A percentile compares a stretch with the other conserved stretches of the same genome.
Evolutionary conservation across 192 early-diverging fungal species (phyloP).

Genomic region (Podila minutissima): DNA sequence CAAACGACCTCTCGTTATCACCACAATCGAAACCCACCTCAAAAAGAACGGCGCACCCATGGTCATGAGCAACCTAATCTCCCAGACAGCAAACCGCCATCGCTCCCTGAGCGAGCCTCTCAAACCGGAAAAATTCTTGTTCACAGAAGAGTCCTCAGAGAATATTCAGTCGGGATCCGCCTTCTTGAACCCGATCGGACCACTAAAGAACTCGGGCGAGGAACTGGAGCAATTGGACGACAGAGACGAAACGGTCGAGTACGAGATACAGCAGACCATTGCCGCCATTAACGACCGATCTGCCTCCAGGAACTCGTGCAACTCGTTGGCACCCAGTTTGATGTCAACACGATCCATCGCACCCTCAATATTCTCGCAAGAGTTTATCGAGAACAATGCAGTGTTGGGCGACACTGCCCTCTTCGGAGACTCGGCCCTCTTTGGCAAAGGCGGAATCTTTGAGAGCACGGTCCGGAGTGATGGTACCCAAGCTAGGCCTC

Average conservation of each 20-base stretch:
- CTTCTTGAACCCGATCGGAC: constrained; percentile 18
- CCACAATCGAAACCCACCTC: constrained; percentile 57
- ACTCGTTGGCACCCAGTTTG: constrained; percentile 10
- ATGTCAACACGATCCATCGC: background rate
- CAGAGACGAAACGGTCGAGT: constrained; percentile 1
- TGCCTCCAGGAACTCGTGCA: background rate
- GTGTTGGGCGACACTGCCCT: constrained; percentile 20
- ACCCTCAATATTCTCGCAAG: constrained; percentile 24
- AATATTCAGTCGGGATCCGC: constrained; percentile 6
- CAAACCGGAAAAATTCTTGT: constrained; percentile 19
- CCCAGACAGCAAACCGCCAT: constrained; percentile 2
- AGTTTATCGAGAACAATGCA: constrained; percentile 29
- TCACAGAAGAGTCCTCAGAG: constrained; percentile 27
- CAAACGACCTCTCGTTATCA: constrained; percentile 61
- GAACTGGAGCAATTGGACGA: background rate
- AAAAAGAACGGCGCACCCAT: constrained; percentile 53
- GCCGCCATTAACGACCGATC: background rate
- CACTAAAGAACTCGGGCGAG: constrained; percentile 1
- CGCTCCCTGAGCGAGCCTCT: constrained; percentile 43
- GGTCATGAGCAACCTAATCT: background rate
- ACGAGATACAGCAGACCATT: constrained; percentile 7
- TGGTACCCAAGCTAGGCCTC: background rate
- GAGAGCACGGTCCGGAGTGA: constrained; percentile 15
- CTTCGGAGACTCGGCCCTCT: constrained; percentile 30
- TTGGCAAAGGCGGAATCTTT: constrained; percentile 15